A percentile compares a stretch with the other conserved stretches of the same genome.
Conservation (phyloP, 495 filamentous ascomycete genomes). For the Penicillium parvum region DNA sequence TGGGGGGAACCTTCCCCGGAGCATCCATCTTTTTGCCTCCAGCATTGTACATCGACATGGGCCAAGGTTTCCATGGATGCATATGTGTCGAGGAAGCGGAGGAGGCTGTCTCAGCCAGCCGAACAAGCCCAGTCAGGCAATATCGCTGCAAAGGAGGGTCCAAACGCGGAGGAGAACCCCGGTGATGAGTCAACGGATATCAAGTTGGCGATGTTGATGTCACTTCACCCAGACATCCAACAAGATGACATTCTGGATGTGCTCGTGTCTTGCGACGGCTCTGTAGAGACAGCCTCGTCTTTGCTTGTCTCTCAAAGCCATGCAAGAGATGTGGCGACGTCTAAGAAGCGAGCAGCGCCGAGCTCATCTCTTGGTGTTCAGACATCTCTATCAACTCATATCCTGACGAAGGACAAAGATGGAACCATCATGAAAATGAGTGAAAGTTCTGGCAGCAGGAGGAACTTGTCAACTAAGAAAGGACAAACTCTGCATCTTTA, state of each 20-base stretch:
- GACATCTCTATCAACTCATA: constrained; percentile 44
- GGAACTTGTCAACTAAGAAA: constrained; percentile 56
- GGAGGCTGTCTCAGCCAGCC: constrained; percentile 26
- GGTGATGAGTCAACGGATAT: constrained; percentile 79
- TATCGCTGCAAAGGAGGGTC: too few species aligned
- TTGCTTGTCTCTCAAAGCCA: constrained; percentile 39
- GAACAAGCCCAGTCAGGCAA: too few species aligned
- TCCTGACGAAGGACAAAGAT: constrained; percentile 28
- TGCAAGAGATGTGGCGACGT: not conserved
- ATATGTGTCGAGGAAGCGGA: constrained; percentile 52
- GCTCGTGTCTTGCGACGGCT: constrained; percentile 72
- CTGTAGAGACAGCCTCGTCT: constrained; percentile 58
- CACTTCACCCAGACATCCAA: constrained; percentile 60
- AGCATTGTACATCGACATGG: not conserved
- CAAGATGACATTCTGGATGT: constrained; percentile 70
- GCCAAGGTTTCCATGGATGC: constrained; percentile 46
- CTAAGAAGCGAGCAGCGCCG: constrained; percentile 30
- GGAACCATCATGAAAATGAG: constrained; percentile 19
- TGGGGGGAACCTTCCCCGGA: too few species aligned
- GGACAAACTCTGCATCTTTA: constrained; percentile 81
- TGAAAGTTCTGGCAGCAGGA: constrained; percentile 35
- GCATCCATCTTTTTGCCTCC: not conserved
- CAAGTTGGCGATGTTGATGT: constrained; percentile 78
- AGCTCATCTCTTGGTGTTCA: constrained; percentile 28
- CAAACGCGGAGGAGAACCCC: constrained; percentile 5